Percentiles rank a stretch among this genome's conserved stretches.
Evolutionary conservation across 1,284 basidiomycete genomes (phyloP).

Genomic region (Boletus nobilissimus): DNA sequence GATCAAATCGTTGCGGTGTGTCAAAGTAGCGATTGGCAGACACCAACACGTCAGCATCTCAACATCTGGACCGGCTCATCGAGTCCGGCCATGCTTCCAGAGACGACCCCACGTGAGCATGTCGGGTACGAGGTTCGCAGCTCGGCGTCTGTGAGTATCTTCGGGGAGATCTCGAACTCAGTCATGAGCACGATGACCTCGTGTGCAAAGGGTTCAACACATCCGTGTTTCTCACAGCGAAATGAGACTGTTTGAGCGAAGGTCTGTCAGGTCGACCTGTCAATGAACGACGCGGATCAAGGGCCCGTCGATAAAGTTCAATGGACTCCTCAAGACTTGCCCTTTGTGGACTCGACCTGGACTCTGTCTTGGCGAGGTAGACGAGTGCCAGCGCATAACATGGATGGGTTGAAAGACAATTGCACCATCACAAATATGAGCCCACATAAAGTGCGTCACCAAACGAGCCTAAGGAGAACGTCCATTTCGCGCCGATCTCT

Average conservation of each 20-base stretch:
- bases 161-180: neutral
- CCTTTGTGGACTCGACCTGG: neutral
- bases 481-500: constrained; percentile 64
- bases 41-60: neutral
- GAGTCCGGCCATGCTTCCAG: neutral
- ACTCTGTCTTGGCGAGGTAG: constrained; percentile 30
- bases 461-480: constrained; percentile 62
- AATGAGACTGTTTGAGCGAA: constrained; percentile 23
- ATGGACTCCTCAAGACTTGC: neutral
- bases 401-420: constrained; percentile 13
- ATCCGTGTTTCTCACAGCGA: neutral
- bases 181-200: neutral
- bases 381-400: constrained; percentile 3
- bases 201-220: neutral
- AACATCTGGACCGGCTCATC: neutral
- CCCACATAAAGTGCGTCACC: constrained; percentile 66
- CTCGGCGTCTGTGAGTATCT: neutral
- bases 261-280: constrained; percentile 4
- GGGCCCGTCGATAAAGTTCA: constrained; percentile 8
- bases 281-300: neutral
- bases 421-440: constrained; percentile 45
- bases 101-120: neutral
- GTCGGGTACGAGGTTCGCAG: neutral
- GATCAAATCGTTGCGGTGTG: neutral
- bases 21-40: neutral